Evolutionary conservation across 164 flowering plant genomes (phyloP).

Genomic region (Hamamelis virginiana): DNA sequence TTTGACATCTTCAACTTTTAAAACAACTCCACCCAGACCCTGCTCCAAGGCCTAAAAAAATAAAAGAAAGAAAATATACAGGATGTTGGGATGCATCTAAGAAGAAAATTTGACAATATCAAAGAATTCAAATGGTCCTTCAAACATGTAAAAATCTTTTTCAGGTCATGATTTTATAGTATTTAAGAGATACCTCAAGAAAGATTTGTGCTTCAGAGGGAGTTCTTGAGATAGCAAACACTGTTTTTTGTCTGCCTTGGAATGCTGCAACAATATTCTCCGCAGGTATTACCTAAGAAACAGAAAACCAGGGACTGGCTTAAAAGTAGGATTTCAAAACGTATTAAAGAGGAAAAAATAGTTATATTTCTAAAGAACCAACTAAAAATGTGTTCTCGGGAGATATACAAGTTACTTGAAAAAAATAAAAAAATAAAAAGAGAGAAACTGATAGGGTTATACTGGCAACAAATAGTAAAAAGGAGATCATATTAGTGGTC

Average conservation of each 20-base stretch:
- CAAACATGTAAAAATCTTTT: not conserved
- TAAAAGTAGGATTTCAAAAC: not conserved
- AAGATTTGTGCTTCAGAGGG: constrained; percentile 67
- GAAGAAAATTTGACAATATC: not conserved
- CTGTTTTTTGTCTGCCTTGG: constrained; percentile 72
- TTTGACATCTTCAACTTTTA: constrained; percentile 63
- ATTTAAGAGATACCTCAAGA: constrained; percentile 57
- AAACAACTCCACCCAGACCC: constrained; percentile 82
- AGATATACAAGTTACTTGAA: no score
- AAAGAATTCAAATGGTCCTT: not conserved
- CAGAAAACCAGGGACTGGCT: not conserved
- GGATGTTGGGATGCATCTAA: not conserved
- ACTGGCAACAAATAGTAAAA: not conserved
- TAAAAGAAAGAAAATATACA: not conserved
- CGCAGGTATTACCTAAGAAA: constrained; percentile 77
- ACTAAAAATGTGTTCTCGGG: no score
- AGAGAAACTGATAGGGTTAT: no score
- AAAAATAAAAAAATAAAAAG: no score
- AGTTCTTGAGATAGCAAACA: constrained; percentile 68
- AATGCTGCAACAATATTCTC: constrained; percentile 91
- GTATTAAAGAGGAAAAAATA: no score
- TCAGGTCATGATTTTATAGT: not conserved
- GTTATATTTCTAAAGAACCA: no score
- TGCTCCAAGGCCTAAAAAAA: constrained; percentile 70
- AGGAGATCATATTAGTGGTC: no score